Percentiles rank a stretch among this genome's conserved stretches.
Conservation (phyloP, 352 stramenopile species). For the Globisporangium barbulae region DNA sequence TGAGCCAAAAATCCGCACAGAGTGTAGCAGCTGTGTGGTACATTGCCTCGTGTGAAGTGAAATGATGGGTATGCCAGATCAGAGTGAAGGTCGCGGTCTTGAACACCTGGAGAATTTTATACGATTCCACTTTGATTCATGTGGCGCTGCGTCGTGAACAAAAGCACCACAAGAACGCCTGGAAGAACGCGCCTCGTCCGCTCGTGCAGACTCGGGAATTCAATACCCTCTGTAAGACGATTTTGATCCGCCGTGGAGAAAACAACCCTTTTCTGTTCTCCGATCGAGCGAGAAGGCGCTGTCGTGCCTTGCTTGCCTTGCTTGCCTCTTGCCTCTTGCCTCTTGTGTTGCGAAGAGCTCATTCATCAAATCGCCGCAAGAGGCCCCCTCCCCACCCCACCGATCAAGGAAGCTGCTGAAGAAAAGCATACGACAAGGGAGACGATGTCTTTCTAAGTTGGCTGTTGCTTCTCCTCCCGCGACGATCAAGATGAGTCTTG, state of each 20-base stretch:
- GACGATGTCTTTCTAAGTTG: conserved; percentile 90
- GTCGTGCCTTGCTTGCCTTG: background rate
- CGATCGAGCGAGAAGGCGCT: conserved; percentile 3
- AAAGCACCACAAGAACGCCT: conserved; percentile 3
- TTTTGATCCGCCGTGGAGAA: conserved; percentile 7
- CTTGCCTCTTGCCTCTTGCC: background rate
- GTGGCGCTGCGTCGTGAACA: background rate
- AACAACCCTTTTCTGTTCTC: background rate
- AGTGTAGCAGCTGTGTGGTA: background rate
- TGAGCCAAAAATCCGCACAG: conserved; percentile 16
- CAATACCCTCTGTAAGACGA: background rate
- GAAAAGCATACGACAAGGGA: conserved; percentile 76
- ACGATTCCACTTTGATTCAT: conserved; percentile 18
- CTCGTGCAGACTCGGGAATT: background rate
- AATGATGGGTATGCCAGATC: conserved; percentile 16
- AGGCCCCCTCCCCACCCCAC: conserved; percentile 54
- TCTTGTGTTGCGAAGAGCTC: conserved; percentile 8
- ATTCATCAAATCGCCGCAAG: conserved; percentile 73
- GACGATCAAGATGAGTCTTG: conserved; percentile 79
- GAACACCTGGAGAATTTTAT: conserved; percentile 14
- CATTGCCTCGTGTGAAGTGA: conserved; percentile 20
- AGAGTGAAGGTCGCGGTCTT: conserved; percentile 28
- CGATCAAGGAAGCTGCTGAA: conserved; percentile 63
- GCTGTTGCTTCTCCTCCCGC: conserved; percentile 55
- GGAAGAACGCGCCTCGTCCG: no score